These are phyloP conservation scores for Pinus tabuliformis DNA, from an alignment of 75 land plant species.

Conservation along the genomic window DNA sequence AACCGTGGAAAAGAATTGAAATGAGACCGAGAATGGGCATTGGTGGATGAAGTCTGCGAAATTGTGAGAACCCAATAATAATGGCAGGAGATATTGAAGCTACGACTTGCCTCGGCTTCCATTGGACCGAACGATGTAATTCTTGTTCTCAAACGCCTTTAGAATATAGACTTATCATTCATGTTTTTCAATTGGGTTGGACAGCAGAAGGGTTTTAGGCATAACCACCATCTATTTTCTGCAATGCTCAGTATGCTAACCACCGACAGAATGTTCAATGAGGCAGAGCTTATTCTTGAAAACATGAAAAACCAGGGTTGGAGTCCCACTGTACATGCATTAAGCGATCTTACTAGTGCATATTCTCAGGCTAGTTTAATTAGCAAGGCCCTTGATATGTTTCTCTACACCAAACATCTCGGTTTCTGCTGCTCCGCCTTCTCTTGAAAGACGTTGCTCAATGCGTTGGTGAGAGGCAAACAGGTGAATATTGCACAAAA, in stretches of 20 bases:
- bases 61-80: neutral
- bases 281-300: neutral
- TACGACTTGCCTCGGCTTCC: neutral
- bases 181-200: constrained; percentile 4
- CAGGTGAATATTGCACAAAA: neutral
- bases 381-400: neutral
- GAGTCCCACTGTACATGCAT: neutral
- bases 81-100: neutral
- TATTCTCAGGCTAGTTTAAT: neutral
- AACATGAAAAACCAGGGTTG: neutral
- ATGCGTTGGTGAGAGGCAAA: neutral
- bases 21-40: neutral
- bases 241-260: neutral
- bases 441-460: neutral
- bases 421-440: neutral
- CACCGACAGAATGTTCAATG: neutral
- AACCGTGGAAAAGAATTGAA: neutral
- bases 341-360: neutral
- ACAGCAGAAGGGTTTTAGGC: neutral
- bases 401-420: neutral
- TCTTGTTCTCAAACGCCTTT: constrained; percentile 4
- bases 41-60: neutral
- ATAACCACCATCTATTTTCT: neutral
- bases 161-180: neutral
- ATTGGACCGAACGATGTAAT: neutral